Evolutionary conservation across 1,139 yeast species (phyloP).

Genomic region (Suhomyces kunorum): DNA sequence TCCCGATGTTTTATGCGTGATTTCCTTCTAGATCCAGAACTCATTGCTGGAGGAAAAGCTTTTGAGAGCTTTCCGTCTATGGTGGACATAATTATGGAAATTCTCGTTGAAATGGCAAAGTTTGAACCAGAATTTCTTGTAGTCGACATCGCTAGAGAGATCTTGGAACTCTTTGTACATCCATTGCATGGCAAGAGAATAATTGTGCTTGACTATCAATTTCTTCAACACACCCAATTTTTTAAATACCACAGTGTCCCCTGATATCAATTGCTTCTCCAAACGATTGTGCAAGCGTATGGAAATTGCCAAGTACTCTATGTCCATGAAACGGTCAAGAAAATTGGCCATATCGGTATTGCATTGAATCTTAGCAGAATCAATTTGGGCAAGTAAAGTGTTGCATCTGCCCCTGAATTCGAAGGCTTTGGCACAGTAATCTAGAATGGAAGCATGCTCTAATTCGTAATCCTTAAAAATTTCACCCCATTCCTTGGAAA

Average conservation of each 20-base stretch:
- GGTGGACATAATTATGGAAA: slow-evolving; percentile 19
- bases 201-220: slow-evolving; percentile 5
- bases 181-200: slow-evolving; percentile 4
- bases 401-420: neutral
- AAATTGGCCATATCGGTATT: slow-evolving; percentile 1
- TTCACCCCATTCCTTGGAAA: slow-evolving; percentile 5
- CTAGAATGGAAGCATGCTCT: neutral
- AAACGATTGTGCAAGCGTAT: slow-evolving; percentile 1
- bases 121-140: slow-evolving; percentile 31
- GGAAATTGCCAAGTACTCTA: slow-evolving; percentile 1
- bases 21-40: no score
- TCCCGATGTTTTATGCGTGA: no score
- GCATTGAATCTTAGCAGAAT: neutral
- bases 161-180: neutral
- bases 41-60: no score
- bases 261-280: no score
- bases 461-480: slow-evolving; percentile 3
- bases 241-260: neutral
- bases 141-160: slow-evolving; percentile 5
- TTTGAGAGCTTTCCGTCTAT: slow-evolving; percentile 17
- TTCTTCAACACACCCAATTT: slow-evolving; percentile 1
- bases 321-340: slow-evolving; percentile 4
- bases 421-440: neutral
- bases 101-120: slow-evolving; percentile 27
- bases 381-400: neutral